A percentile compares a stretch with the other conserved stretches of the same genome.
Conservation (phyloP, 2,329 filamentous ascomycete genomes). For the Aspergillus novoparasiticus region DNA sequence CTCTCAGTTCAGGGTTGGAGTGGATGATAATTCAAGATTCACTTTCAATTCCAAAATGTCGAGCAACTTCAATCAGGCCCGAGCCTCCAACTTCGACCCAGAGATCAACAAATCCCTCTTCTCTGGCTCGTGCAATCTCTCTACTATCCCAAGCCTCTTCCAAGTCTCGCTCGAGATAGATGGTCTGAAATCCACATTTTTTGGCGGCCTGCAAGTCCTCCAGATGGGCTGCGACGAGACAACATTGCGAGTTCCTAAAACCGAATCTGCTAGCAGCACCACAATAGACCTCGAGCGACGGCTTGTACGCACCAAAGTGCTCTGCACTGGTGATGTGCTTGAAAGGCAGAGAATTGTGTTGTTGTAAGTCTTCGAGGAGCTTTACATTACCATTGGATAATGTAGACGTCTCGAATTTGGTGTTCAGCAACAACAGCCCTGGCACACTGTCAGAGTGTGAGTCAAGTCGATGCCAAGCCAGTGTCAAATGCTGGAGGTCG, state of each 20-base stretch:
- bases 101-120: constrained; percentile 62
- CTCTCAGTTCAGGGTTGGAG: too few species aligned
- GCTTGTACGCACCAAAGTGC: constrained; percentile 73
- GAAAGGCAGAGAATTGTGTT: constrained; percentile 26
- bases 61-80: constrained; percentile 22
- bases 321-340: constrained; percentile 65
- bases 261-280: constrained; percentile 64
- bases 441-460: constrained; percentile 65
- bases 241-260: constrained; percentile 61
- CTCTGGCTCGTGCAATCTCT: constrained; percentile 53
- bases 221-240: constrained; percentile 64
- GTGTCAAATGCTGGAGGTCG: constrained; percentile 45
- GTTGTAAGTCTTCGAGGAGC: constrained; percentile 64
- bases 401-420: constrained; percentile 61
- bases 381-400: constrained; percentile 71
- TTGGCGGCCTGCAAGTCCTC: neutral
- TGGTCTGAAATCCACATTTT: neutral
- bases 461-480: constrained; percentile 70
- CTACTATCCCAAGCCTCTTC: constrained; percentile 32
- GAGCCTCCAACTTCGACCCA: constrained; percentile 12
- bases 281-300: constrained; percentile 64
- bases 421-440: constrained; percentile 60
- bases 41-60: constrained; percentile 16
- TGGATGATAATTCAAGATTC: neutral
- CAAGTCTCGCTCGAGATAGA: neutral